A percentile compares a stretch with the other conserved stretches of the same genome.
phyloP scores from a whole-genome alignment of 306 rosid genomes.

The Quercus mongolica region DNA sequence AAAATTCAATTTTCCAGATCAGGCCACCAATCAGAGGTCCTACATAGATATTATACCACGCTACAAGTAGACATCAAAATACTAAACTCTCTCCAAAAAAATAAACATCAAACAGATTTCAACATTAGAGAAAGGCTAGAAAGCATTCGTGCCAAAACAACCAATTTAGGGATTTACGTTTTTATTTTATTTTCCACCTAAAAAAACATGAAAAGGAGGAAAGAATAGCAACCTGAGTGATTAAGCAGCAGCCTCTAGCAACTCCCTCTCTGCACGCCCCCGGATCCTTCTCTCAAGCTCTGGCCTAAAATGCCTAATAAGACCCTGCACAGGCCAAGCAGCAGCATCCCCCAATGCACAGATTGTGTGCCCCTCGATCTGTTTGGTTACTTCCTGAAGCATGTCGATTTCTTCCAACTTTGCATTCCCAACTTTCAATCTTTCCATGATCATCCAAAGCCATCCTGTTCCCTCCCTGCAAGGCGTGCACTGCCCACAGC shows the following conservation, averaged over 20 bases:
- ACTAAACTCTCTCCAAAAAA: too few relatives aligned
- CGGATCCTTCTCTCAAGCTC: conserved; percentile 97
- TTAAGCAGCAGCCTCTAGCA: conserved; percentile 82
- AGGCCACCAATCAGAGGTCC: not conserved
- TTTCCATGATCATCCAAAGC: conserved; percentile 99
- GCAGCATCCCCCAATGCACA: conserved; percentile 99
- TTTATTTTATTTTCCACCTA: not conserved
- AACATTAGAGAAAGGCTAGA: not conserved
- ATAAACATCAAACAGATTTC: not conserved
- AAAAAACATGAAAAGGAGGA: conserved; percentile 12
- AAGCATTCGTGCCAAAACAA: conserved; percentile 3
- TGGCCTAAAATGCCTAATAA: conserved; percentile 96
- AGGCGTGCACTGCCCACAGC: conserved; percentile 99
- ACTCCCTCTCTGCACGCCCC: conserved; percentile 84
- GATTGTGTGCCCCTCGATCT: conserved; percentile 98
- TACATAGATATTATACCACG: not conserved
- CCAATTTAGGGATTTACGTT: conserved; percentile 9
- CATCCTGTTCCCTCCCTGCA: conserved; percentile 99
- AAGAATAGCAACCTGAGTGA: conserved; percentile 42
- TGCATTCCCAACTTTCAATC: conserved; percentile 96
- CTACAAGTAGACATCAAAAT: not conserved
- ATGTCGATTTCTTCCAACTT: conserved; percentile 96
- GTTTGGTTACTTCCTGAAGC: conserved; percentile 98
- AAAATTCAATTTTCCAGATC: too few relatives aligned
- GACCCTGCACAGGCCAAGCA: conserved; percentile 99